Conservation (phyloP, 129 eudicot species). For the Ambrosia artemisiifolia region DNA sequence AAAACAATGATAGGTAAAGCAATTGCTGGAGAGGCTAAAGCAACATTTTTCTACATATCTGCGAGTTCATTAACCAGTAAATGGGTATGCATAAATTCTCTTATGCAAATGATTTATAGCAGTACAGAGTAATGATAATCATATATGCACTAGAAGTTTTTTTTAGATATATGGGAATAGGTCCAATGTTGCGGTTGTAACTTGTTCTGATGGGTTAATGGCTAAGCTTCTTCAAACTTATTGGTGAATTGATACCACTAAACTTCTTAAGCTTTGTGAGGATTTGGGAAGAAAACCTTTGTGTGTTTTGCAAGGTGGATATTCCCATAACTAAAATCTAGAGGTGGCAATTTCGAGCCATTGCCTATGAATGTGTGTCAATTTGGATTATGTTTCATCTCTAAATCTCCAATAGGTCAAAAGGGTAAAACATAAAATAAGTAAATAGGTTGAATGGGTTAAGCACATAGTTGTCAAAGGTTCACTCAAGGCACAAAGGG, state of each 20-base stretch:
- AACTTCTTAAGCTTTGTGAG: background rate
- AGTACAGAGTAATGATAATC: background rate
- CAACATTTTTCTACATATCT: slow-evolving; percentile 96
- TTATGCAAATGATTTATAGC: background rate
- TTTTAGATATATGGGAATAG: background rate
- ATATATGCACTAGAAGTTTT: background rate
- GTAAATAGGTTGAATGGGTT: background rate
- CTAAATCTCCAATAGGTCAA: background rate
- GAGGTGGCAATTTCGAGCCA: background rate
- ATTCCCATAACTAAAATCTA: background rate
- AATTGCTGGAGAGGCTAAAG: slow-evolving; percentile 98
- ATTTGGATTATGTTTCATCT: background rate
- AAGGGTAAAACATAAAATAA: background rate
- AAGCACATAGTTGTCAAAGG: background rate
- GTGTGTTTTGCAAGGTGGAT: slow-evolving; percentile 1
- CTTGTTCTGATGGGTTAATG: background rate
- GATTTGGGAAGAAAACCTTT: slow-evolving; percentile 2
- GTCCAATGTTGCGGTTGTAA: background rate
- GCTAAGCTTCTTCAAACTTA: background rate
- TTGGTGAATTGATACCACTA: background rate
- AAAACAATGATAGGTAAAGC: slow-evolving; percentile 99
- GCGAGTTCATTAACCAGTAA: slow-evolving; percentile 98
- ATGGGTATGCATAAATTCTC: slow-evolving; percentile 57
- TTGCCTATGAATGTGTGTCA: background rate
- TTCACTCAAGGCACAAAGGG: no score